Conservation (phyloP, 176 grass and related monocot genomes). For the Tuctoria greenei region DNA sequence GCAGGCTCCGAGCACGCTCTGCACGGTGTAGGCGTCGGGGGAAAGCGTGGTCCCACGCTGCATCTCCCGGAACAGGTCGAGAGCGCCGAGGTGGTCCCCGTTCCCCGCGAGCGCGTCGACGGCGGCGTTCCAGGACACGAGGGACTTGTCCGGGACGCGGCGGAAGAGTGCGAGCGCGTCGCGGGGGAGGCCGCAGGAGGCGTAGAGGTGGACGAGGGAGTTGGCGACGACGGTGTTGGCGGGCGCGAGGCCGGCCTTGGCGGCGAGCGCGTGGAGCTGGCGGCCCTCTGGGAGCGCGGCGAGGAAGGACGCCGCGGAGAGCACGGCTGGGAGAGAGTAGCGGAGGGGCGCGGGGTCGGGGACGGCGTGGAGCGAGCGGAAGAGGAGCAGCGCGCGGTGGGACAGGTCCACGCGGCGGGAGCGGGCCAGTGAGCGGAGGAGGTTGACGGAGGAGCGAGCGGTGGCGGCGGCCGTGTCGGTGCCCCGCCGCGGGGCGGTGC, state of each 20-base stretch:
- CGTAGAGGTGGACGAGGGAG: constrained; percentile 81
- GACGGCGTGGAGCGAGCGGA: constrained; percentile 48
- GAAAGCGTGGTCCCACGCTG: constrained; percentile 29
- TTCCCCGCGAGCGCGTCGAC: constrained; percentile 68
- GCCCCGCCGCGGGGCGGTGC: neutral
- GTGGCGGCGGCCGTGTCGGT: neutral
- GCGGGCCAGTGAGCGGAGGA: constrained; percentile 69
- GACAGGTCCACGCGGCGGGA: constrained; percentile 52
- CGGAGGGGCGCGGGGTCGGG: constrained; percentile 23
- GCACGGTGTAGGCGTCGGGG: constrained; percentile 72
- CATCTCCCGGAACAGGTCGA: constrained; percentile 73
- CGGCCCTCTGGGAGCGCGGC: constrained; percentile 56
- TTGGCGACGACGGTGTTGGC: constrained; percentile 68
- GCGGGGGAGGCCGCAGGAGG: constrained; percentile 56
- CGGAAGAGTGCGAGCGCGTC: constrained; percentile 61
- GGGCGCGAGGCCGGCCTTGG: constrained; percentile 53
- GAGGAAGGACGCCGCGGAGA: constrained; percentile 79
- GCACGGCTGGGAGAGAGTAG: constrained; percentile 56
- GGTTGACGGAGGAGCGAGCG: constrained; percentile 47
- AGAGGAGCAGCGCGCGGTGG: constrained; percentile 59
- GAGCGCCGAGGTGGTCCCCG: constrained; percentile 57
- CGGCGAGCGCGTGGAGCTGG: constrained; percentile 75
- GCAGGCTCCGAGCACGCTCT: constrained; percentile 81
- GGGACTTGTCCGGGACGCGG: constrained; percentile 41
- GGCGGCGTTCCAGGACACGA: constrained; percentile 85